phyloP scores from a whole-genome alignment of 2,329 filamentous ascomycete genomes.

The Bipolaris cookei region DNA sequence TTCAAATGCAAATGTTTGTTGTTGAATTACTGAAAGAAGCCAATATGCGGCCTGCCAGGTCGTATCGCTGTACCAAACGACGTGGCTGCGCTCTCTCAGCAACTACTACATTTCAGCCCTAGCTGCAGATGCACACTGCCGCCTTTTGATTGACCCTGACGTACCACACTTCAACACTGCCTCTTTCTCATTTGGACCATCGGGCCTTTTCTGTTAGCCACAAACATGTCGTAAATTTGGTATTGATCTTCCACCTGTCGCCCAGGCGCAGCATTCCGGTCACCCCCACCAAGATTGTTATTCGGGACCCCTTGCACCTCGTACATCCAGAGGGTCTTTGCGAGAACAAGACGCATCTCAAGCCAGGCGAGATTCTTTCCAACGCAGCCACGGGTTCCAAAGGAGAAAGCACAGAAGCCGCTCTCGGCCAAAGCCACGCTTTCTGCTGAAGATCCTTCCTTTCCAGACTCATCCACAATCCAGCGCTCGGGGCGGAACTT shows the following conservation, averaged over 20 bases:
- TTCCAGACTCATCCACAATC: slow-evolving; percentile 26
- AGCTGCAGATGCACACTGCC: not conserved
- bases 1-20: not conserved
- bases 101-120: not conserved
- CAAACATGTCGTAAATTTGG: slow-evolving; percentile 38
- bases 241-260: slow-evolving; percentile 31
- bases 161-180: not conserved
- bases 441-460: slow-evolving; percentile 18
- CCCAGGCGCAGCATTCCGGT: slow-evolving; percentile 20
- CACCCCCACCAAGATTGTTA: slow-evolving; percentile 34
- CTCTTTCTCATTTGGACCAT: slow-evolving; percentile 32
- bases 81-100: not conserved
- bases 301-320: slow-evolving; percentile 31
- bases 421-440: slow-evolving; percentile 23
- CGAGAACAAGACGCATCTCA: slow-evolving; percentile 35
- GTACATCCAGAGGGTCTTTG: slow-evolving; percentile 30
- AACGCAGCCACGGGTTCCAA: slow-evolving; percentile 37
- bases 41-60: not conserved
- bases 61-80: not conserved
- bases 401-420: slow-evolving; percentile 34
- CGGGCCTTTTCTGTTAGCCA: slow-evolving; percentile 43
- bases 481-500: slow-evolving; percentile 38
- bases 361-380: slow-evolving; percentile 43
- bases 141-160: not conserved
- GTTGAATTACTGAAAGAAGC: not conserved